phyloP scores from a whole-genome alignment of 2,329 filamentous ascomycete species.

The Epichloe sp. region DNA sequence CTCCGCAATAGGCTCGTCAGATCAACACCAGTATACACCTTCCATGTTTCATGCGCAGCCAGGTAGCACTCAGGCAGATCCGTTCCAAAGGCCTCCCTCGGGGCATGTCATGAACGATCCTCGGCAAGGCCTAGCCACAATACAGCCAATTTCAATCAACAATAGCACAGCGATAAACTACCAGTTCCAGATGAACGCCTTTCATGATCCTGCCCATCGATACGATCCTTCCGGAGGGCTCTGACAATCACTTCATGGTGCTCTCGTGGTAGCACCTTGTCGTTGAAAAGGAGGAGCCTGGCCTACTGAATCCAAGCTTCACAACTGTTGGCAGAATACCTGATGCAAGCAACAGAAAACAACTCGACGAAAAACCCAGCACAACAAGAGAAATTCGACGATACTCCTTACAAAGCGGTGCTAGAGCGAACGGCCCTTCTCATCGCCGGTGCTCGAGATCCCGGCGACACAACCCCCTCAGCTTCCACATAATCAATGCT shows the following conservation, averaged over 20 bases:
- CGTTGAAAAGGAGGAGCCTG: neutral
- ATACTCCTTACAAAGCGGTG: no score
- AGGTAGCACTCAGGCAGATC: neutral
- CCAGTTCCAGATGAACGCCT: conserved; percentile 13
- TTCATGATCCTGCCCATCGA: conserved; percentile 9
- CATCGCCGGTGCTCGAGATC: no score
- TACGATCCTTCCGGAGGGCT: conserved; percentile 10
- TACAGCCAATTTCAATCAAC: conserved; percentile 11
- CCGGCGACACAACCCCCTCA: neutral
- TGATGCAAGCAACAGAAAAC: no score
- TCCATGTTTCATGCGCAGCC: conserved; percentile 1
- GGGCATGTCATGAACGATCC: conserved; percentile 13
- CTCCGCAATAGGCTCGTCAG: conserved; percentile 2
- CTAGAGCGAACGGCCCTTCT: no score
- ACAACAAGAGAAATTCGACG: no score
- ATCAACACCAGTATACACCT: conserved; percentile 3
- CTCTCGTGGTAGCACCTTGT: neutral
- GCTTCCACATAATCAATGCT: neutral
- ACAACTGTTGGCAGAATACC: no score
- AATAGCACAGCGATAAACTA: conserved; percentile 13
- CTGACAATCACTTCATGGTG: conserved; percentile 8
- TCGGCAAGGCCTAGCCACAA: conserved; percentile 9
- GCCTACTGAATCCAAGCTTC: neutral
- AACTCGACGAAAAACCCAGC: no score
- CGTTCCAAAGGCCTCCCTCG: conserved; percentile 9